These are phyloP conservation scores for Pythium insidiosum DNA, from an alignment of 352 stramenopile species.

Conservation along the genomic window DNA sequence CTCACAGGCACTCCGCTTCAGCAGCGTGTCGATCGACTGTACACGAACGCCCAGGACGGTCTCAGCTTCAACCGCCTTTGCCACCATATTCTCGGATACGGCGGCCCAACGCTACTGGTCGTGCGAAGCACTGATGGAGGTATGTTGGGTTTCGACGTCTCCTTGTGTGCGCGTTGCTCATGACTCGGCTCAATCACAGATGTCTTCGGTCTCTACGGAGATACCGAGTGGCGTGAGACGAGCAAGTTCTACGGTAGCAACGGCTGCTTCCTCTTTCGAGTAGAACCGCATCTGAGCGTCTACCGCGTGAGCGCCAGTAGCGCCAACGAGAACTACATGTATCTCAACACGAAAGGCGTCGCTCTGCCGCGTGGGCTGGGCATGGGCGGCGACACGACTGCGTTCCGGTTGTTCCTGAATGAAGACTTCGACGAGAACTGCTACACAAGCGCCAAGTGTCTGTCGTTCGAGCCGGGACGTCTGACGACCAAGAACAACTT, in stretches of 20 bases:
- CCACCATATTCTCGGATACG: constrained; percentile 78
- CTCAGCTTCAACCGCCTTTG: constrained; percentile 80
- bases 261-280: constrained; percentile 72
- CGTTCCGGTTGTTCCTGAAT: constrained; percentile 72
- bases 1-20: constrained; percentile 50
- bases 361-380: constrained; percentile 64
- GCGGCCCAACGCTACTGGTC: constrained; percentile 55
- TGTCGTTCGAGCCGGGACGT: constrained; percentile 60
- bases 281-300: constrained; percentile 50
- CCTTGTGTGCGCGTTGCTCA: background rate
- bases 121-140: constrained; percentile 57
- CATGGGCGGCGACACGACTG: constrained; percentile 66
- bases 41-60: constrained; percentile 74
- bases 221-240: constrained; percentile 80
- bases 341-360: constrained; percentile 81
- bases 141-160: background rate
- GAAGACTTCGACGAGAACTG: constrained; percentile 81
- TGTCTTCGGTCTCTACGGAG: constrained; percentile 83
- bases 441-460: constrained; percentile 65
- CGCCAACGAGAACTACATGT: constrained; percentile 72
- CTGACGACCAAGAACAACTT: constrained; percentile 60
- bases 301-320: constrained; percentile 46
- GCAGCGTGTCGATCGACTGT: constrained; percentile 48
- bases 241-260: constrained; percentile 76
- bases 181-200: constrained; percentile 19